Evolutionary conservation across 192 early-diverging fungal genomes (phyloP).

Genomic region (Umbelopsis sp.): DNA sequence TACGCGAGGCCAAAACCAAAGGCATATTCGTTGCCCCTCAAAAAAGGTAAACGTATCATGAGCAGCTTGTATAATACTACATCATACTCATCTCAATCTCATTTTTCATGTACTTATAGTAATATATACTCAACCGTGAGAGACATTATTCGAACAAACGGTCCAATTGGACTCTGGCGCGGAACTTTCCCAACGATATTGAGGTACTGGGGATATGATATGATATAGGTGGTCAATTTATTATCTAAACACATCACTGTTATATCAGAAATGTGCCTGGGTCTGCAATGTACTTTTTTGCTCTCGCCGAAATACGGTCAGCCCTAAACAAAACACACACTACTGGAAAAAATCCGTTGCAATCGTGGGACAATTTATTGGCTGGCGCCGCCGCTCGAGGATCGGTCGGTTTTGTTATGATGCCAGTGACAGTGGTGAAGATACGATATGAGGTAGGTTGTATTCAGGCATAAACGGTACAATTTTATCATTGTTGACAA

Average conservation of each 20-base stretch:
- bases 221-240: no score
- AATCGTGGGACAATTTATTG: conserved; percentile 66
- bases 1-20: conserved; percentile 44
- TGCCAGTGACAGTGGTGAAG: conserved; percentile 95
- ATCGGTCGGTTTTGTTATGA: conserved; percentile 82
- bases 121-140: conserved; percentile 59
- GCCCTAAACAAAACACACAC: conserved; percentile 45
- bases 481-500: not conserved
- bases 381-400: conserved; percentile 72
- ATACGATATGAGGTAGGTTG: conserved; percentile 79
- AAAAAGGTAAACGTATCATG: conserved; percentile 45
- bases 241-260: not conserved
- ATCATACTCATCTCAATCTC: no score
- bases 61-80: not conserved
- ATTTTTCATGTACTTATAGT: conserved; percentile 27
- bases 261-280: conserved; percentile 67
- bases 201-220: conserved; percentile 40
- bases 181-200: conserved; percentile 75
- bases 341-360: conserved; percentile 35
- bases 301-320: conserved; percentile 63
- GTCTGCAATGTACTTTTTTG: conserved; percentile 72
- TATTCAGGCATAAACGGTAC: not conserved
- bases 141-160: conserved; percentile 61
- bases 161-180: conserved; percentile 75
- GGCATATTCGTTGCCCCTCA: conserved; percentile 47